Percentiles rank a stretch among this genome's conserved stretches.
Conservation (phyloP, 345 rosid species). For the Melaleuca quinquenervia region DNA sequence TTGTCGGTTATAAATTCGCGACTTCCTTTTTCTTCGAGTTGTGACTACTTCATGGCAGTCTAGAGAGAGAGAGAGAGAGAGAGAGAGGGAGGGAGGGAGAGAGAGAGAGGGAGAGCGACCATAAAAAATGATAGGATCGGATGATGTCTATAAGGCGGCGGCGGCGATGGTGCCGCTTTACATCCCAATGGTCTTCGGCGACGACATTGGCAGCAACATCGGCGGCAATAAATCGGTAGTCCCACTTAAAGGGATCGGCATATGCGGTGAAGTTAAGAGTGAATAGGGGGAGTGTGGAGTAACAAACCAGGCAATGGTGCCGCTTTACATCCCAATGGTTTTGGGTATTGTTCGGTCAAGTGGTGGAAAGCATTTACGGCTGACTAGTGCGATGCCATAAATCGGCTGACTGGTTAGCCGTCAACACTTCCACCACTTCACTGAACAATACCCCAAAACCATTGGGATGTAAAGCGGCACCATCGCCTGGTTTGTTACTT, state of each 20-base stretch:
- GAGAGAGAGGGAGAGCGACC: constrained; percentile 5
- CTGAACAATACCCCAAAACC: constrained; percentile 79
- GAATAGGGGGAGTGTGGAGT: no score
- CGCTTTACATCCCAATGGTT: constrained; percentile 64
- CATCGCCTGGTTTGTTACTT: constrained; percentile 74
- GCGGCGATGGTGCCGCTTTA: constrained; percentile 86
- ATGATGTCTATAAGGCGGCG: constrained; percentile 69
- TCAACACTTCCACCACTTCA: constrained; percentile 86
- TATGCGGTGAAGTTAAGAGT: no score
- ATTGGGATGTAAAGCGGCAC: constrained; percentile 76
- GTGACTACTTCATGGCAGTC: no score
- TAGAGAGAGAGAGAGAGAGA: neutral
- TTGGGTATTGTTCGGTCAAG: constrained; percentile 84
- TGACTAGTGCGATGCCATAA: constrained; percentile 75
- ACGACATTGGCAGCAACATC: no score
- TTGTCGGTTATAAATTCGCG: no score
- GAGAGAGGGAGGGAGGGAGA: no score
- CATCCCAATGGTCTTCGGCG: no score
- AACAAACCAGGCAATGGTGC: no score
- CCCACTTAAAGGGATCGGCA: no score
- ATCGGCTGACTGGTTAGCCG: constrained; percentile 59
- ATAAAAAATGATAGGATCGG: constrained; percentile 65
- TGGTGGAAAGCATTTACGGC: constrained; percentile 80
- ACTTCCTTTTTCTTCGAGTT: no score
- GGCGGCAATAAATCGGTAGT: no score